Conservation (phyloP, 768 basidiomycete genomes). For the Phlebiopsis flavidoalba region DNA sequence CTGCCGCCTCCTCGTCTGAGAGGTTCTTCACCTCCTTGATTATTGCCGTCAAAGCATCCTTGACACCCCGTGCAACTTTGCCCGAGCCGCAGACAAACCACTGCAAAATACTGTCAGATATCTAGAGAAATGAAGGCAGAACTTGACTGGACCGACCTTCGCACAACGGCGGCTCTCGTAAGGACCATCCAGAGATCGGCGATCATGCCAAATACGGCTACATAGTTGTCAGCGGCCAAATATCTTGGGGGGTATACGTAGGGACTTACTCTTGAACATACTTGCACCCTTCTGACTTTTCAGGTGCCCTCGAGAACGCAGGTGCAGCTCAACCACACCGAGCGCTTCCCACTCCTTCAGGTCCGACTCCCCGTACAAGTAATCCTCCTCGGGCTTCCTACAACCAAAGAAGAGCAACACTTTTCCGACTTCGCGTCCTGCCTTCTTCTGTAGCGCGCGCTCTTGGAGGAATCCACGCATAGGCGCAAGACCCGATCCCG, state of each 20-base stretch:
- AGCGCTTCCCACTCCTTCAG: slow-evolving; percentile 36
- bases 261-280: slow-evolving; percentile 26
- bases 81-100: slow-evolving; percentile 41
- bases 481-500: slow-evolving; percentile 44
- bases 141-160: slow-evolving; percentile 22
- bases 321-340: slow-evolving; percentile 40
- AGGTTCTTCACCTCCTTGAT: slow-evolving; percentile 23
- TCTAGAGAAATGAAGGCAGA: background rate
- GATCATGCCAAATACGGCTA: slow-evolving; percentile 40
- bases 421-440: slow-evolving; percentile 36
- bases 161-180: slow-evolving; percentile 32
- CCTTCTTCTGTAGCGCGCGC: slow-evolving; percentile 38
- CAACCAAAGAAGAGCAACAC: slow-evolving; percentile 46
- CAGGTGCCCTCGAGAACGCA: slow-evolving; percentile 29
- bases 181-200: slow-evolving; percentile 28
- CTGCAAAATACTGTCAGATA: slow-evolving; percentile 17
- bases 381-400: slow-evolving; percentile 35
- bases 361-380: slow-evolving; percentile 37
- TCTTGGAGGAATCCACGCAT: slow-evolving; percentile 50
- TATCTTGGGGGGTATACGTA: background rate
- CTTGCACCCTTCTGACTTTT: slow-evolving; percentile 21
- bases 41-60: slow-evolving; percentile 31
- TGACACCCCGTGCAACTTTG: slow-evolving; percentile 35
- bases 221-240: background rate
- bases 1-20: slow-evolving; percentile 25